phyloP scores from a whole-genome alignment of 2,329 filamentous ascomycete species.

The Metarhizium robertsii region DNA sequence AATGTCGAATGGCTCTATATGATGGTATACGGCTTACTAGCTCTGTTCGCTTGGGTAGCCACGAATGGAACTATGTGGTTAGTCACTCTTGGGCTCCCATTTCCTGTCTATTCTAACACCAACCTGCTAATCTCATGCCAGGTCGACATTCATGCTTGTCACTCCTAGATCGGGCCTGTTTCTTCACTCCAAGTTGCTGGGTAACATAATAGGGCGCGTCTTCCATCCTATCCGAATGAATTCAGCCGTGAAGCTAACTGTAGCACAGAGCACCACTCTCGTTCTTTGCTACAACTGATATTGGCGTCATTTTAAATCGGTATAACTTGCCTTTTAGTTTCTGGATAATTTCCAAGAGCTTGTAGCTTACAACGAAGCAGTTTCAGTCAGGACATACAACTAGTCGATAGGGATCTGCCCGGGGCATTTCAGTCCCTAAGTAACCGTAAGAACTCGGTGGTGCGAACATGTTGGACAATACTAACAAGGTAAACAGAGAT shows the following conservation, averaged over 20 bases:
- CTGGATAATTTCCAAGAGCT: background rate
- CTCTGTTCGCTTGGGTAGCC: background rate
- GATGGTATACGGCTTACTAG: background rate
- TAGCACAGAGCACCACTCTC: too few relatives aligned
- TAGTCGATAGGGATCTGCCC: conserved; percentile 28
- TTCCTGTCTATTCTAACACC: background rate
- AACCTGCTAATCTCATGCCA: background rate
- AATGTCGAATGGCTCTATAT: background rate
- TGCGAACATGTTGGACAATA: background rate
- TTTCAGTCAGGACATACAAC: conserved; percentile 30
- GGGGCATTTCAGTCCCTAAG: conserved; percentile 16
- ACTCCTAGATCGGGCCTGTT: background rate
- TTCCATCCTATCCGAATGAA: too few relatives aligned
- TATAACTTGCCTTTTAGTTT: background rate
- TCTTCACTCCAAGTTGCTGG: background rate
- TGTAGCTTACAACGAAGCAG: conserved; percentile 16
- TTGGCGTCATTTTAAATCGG: conserved; percentile 4
- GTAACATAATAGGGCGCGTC: too few relatives aligned
- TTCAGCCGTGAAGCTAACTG: too few relatives aligned
- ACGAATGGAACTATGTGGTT: background rate
- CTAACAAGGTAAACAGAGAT: conserved; percentile 15
- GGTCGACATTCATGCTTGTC: background rate
- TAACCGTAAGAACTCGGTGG: conserved; percentile 14
- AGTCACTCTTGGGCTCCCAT: background rate
- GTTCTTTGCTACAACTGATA: background rate